Base-by-base conservation (phyloP, 2,329 filamentous ascomycete genomes). In the Diplocarpon rosae region DNA sequence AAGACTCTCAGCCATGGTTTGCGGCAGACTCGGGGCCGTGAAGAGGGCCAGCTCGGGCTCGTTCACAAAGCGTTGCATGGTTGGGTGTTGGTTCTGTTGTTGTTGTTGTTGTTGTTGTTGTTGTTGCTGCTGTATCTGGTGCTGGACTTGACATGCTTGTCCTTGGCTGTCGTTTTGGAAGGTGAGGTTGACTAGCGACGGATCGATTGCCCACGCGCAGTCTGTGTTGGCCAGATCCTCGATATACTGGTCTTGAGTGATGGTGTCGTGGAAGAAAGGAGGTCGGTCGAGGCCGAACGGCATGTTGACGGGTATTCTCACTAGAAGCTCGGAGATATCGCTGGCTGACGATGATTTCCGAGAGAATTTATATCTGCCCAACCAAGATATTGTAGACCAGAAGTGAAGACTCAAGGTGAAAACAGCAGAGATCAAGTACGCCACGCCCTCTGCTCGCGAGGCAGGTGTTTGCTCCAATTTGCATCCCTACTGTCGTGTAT, bases 51-150 rank as follows among this genome's bases (percentile, higher is more conserved):
- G 36, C 10, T 51, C 38, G 10, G 41, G 45, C 16, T 54, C 50
- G 8, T 43, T 39, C 15, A 57, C 50, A 41, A 49, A 57, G 24
- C 52, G 43, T 14, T 56, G 48, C 34, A 57, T 40, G 12, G 50
- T 35, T 17, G 39, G 39, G 13, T 16, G 31, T 17, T 28, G 39
- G 5, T 29, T 30, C 7, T 35, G 31, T 6, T 34, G 39, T n/a
- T 34, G 13, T 17, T 42, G 32, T 16, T 42, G 32, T 29, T 37
- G 46, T 17, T 42, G 32, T 30, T 28, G 13, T 7, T 36, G 39
- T 20, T 28, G 29, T n/a, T 17, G 28, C 17, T 29, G 33, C 20
- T 24, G 20, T 24, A 24, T 24, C 20, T 24, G 20, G 20, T 24
- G 20, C 20, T 24, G 20, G 20, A 24, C 20, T 24, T 24, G 20